Evolutionary conservation across 352 stramenopile species (phyloP).

Genomic region (Globisporangium parvum): DNA sequence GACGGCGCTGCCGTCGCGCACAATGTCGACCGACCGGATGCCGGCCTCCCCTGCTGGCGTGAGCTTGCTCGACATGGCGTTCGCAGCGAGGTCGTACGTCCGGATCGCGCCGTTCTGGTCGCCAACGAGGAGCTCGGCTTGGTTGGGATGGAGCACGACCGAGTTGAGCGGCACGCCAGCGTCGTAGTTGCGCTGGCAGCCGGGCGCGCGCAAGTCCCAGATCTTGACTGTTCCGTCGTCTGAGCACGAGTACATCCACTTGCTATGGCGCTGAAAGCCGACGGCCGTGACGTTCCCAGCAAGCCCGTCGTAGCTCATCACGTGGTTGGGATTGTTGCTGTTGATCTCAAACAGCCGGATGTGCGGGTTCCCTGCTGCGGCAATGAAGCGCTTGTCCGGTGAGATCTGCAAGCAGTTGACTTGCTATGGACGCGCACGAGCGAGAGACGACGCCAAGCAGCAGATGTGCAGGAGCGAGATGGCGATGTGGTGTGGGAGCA

Average conservation of each 20-base stretch:
- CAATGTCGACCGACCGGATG: constrained; percentile 92
- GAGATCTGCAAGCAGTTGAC: constrained; percentile 97
- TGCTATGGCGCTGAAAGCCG: constrained; percentile 96
- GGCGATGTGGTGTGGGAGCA: too few relatives aligned
- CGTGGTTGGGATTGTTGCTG: constrained; percentile 92
- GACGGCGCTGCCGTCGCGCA: constrained; percentile 87
- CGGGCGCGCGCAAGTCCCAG: constrained; percentile 88
- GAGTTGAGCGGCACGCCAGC: constrained; percentile 90
- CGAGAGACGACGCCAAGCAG: background rate
- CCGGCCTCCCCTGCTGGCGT: constrained; percentile 63
- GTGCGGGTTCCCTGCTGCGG: constrained; percentile 95
- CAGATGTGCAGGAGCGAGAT: too few relatives aligned
- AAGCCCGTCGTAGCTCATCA: constrained; percentile 95
- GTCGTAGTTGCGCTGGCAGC: constrained; percentile 87
- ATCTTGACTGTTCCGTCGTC: constrained; percentile 96
- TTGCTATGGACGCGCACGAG: constrained; percentile 46
- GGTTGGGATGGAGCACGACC: constrained; percentile 94
- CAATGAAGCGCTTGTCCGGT: constrained; percentile 95
- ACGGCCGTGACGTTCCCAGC: constrained; percentile 95
- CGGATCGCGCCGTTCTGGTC: constrained; percentile 94
- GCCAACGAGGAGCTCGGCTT: constrained; percentile 74
- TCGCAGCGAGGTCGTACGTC: constrained; percentile 88
- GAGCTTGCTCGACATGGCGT: constrained; percentile 60
- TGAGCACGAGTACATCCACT: constrained; percentile 97
- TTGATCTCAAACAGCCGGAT: constrained; percentile 98